Evolutionary conservation across 768 basidiomycete species (phyloP), one percentile per base, ranked within the genome.

Genomic region (Naganishia vaughanmartiniae): DNA sequence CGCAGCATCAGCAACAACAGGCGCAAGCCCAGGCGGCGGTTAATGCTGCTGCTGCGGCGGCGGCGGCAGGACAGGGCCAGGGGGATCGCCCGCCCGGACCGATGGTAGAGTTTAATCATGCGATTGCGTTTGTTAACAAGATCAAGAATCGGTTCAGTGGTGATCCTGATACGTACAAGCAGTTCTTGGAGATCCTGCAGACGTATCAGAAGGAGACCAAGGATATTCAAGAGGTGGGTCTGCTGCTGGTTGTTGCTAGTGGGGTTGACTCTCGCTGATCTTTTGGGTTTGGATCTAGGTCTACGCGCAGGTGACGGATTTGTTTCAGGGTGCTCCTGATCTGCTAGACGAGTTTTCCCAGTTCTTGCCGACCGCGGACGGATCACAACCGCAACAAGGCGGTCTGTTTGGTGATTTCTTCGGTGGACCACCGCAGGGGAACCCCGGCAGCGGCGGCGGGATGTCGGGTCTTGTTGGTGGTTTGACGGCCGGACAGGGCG

Each of bases 111-210:
- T 81, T 81, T 72, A 81, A 97, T 77, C 96, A 95, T 76, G 96
- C 96, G 17, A 98, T 98, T 73, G 88, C 92, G 76, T 99, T 94
- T 80, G 88, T 99, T 76, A 97, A 96, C 86, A 95, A 94, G 84
- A 98, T 99, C 84, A 98, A 98, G 83, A 88, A 88, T 21, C 88
- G 93, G 26, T 98, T 89, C 81, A 82, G 87, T 14, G 88, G 90
- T 73, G 93, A 96, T 71, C 88, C 90, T n/a, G 92, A 93, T 76
- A 93, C 90, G 36, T 84, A 84, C 79, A 83, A 83, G 74, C 81
- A 83, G 74, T 84, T 84, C 76, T 72, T 84, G 65, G 83, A 83
- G 78, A 83, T 83, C 65, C 70, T 84, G 60, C 83, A 84, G 77
- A 84, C 83, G 28, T 84, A 84, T 69, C 83, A 84, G 73, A 80